A percentile compares a stretch with the other conserved stretches of the same genome.
phyloP scores from a whole-genome alignment of 257 asterid genomes.

The Dorcoceras hygrometricum region DNA sequence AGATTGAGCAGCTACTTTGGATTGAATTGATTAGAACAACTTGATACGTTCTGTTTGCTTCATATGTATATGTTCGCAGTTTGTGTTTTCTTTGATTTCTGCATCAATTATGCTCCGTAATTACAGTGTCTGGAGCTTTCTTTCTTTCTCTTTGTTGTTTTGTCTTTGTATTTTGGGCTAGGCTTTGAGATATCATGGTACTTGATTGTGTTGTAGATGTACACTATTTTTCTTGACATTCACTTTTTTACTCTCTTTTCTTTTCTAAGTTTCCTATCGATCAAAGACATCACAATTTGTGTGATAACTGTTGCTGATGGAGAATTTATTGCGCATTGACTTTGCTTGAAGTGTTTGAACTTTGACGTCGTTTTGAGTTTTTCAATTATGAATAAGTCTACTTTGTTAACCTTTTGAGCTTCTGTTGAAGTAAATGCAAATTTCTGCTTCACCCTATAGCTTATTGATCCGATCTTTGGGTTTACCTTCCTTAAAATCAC shows the following conservation, averaged over 20 bases:
- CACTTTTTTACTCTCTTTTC: not conserved
- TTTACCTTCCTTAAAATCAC: not conserved
- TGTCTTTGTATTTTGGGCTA: not conserved
- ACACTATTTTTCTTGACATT: not conserved
- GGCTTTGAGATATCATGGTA: not conserved
- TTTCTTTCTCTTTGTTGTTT: too few relatives aligned
- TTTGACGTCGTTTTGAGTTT: too few relatives aligned
- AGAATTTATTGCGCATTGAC: not conserved
- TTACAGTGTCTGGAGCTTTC: not conserved
- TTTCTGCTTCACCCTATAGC: not conserved
- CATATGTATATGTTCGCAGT: not conserved
- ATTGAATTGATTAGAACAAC: slow-evolving; percentile 5
- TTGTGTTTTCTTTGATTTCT: not conserved
- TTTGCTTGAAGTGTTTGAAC: not conserved
- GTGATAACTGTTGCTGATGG: not conserved
- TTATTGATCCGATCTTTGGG: not conserved
- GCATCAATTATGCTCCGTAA: not conserved
- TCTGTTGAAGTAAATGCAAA: slow-evolving; percentile 2
- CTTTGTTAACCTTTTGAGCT: slow-evolving; percentile 2
- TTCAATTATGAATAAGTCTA: too few relatives aligned
- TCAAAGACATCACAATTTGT: not conserved
- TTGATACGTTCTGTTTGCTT: not conserved
- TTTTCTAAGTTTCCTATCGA: too few relatives aligned
- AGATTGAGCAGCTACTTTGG: slow-evolving; percentile 15
- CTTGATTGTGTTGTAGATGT: not conserved